Base-by-base conservation (phyloP, 257 asterid genomes). In the Solanum etuberosum region DNA sequence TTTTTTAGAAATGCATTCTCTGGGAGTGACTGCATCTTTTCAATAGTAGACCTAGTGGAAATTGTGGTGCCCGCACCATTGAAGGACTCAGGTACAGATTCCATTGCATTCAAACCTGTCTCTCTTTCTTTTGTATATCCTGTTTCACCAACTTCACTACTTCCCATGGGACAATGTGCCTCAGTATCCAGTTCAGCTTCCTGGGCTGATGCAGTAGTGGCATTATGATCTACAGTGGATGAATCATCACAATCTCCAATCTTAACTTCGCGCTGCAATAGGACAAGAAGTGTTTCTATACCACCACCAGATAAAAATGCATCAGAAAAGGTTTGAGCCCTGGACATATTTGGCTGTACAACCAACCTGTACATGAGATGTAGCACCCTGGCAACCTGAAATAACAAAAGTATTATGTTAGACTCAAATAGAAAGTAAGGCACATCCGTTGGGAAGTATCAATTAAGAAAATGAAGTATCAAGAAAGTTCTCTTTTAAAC, bases 241-340 rank as follows among this genome's bases (percentile, higher is more conserved):
- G 94, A 90, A 80, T 80, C 90, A 88, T 93, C 93, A 88, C 54
- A 87, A 89, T 94, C 99, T 85, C 98, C 98, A 91, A 91, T 91
- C 92, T 94, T 97, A 86, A 98, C 94, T 93, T 97, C 99, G 59
- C 96, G 98, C 92, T 97, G 99, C 93, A 97, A 90, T 88, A 95
- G 92, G 90, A 94, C 98, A 89, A 97, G 98, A 90, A 97, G 97
- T 86, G 99, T 94, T 89, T 97, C 99, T 89, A 95, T 88, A 92
- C 99, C 99, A 87, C 99, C 99, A 87, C 92, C 92, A 37, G 98
- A 93, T 87, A 94, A 90, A 91, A 97, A 95, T 87, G 99, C 99
- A 88, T 97, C 97, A 20, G 98, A 95, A 86, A 97, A 97, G 90
- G 94, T 91, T 90, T 94, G 94, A 88, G 99, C 98, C 89, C 99